A percentile compares a stretch with the other conserved stretches of the same genome.
Conservation (phyloP, 306 rosid species). For the Phaseolus lunatus region DNA sequence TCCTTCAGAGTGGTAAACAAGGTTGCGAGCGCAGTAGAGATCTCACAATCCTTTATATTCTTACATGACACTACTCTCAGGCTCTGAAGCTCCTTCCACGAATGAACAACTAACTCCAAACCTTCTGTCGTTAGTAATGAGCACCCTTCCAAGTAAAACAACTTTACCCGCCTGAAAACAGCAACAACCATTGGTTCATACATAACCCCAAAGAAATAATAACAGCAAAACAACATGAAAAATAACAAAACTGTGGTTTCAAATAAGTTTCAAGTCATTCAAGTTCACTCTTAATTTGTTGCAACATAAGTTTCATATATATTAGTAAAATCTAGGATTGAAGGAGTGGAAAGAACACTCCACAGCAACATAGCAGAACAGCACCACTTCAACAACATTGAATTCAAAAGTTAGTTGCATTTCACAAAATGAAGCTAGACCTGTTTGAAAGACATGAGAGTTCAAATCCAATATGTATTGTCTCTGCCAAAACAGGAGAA, state of each 20-base stretch:
- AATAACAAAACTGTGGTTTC: neutral
- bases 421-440: neutral
- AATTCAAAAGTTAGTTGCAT: neutral
- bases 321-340: neutral
- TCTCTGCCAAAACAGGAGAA: too few relatives aligned
- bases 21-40: constrained; percentile 75
- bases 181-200: neutral
- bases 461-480: too few relatives aligned
- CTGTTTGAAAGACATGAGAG: too few relatives aligned
- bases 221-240: neutral
- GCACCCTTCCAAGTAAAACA: constrained; percentile 81
- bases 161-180: constrained; percentile 73
- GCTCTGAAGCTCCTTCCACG: constrained; percentile 81
- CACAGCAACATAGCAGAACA: neutral
- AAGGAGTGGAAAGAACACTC: neutral
- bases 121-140: constrained; percentile 81
- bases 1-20: constrained; percentile 74
- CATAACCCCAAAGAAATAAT: neutral
- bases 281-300: neutral
- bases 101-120: constrained; percentile 74
- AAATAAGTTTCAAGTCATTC: neutral
- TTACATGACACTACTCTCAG: constrained; percentile 88
- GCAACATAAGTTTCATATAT: too few relatives aligned
- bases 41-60: constrained; percentile 71
- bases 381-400: constrained; percentile 3